A percentile compares a stretch with the other conserved stretches of the same genome.
phyloP scores from a whole-genome alignment of 1,284 basidiomycete species.

The Neonothopanus nambi region DNA sequence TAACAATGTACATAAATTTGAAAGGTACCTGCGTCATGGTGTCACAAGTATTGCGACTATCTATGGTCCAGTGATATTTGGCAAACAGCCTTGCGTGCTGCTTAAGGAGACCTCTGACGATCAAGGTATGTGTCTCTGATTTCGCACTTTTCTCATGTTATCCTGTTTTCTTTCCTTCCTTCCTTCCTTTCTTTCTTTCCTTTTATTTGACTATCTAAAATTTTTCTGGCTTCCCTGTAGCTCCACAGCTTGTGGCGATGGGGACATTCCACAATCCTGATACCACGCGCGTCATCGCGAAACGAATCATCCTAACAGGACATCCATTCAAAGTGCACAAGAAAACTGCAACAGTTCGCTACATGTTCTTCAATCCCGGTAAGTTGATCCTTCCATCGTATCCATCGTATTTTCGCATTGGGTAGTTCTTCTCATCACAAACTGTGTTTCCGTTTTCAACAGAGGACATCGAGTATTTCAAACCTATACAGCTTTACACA shows the following conservation, averaged over 20 bases:
- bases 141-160: neutral
- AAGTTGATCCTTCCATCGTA: constrained; percentile 25
- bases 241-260: constrained; percentile 86
- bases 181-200: too few relatives aligned
- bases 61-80: constrained; percentile 90
- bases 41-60: constrained; percentile 81
- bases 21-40: constrained; percentile 88
- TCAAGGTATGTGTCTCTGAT: neutral
- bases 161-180: neutral
- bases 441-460: constrained; percentile 9
- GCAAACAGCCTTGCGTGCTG: constrained; percentile 78
- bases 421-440: neutral
- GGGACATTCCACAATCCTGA: constrained; percentile 89
- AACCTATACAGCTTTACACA: constrained; percentile 90
- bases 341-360: constrained; percentile 95
- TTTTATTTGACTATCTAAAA: neutral
- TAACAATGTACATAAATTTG: constrained; percentile 98
- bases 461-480: constrained; percentile 94
- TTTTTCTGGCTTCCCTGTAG: constrained; percentile 41
- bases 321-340: constrained; percentile 98
- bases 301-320: constrained; percentile 91
- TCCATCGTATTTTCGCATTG: neutral
- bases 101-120: constrained; percentile 48
- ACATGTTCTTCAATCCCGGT: constrained; percentile 97
- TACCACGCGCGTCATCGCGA: constrained; percentile 90